These are phyloP conservation scores for Penicillium janthinellum DNA, from an alignment of 2,329 filamentous ascomycete genomes.

Conservation along the genomic window DNA sequence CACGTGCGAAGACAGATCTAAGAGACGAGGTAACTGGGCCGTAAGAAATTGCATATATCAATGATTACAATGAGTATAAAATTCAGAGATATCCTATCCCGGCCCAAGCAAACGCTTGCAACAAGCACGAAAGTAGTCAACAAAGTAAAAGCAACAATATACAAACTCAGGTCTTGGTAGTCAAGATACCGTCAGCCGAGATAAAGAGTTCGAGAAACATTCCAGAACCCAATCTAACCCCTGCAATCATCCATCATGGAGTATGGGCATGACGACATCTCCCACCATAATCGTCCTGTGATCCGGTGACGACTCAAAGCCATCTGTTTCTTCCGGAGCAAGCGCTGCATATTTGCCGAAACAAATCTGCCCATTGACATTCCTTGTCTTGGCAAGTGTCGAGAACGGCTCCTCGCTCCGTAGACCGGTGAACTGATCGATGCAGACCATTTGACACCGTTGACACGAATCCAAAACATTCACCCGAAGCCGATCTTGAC, in stretches of 20 bases:
- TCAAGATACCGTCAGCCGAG: neutral
- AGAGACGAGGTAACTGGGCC: too few species aligned
- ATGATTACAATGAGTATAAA: neutral
- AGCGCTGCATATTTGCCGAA: conserved; percentile 77
- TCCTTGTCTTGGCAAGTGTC: conserved; percentile 82
- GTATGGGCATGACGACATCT: conserved; percentile 40
- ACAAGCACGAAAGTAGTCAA: neutral
- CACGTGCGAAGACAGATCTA: neutral
- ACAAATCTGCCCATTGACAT: conserved; percentile 79
- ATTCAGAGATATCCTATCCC: neutral
- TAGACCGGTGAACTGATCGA: conserved; percentile 79
- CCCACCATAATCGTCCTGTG: conserved; percentile 42
- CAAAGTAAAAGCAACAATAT: neutral
- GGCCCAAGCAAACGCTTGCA: neutral
- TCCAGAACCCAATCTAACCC: too few species aligned
- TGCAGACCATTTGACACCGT: conserved; percentile 93
- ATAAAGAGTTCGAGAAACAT: neutral
- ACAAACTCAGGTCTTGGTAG: neutral
- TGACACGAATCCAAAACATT: conserved; percentile 79
- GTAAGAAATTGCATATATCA: neutral
- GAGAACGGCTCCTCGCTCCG: conserved; percentile 83
- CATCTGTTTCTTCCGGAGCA: conserved; percentile 31
- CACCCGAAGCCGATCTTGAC: conserved; percentile 41
- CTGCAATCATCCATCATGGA: conserved; percentile 18
- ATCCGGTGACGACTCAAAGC: conserved; percentile 17